Evolutionary conservation across 495 filamentous ascomycete genomes (phyloP), one percentile per base, ranked within the genome.

Genomic region (Trichocladium uniseriatum): DNA sequence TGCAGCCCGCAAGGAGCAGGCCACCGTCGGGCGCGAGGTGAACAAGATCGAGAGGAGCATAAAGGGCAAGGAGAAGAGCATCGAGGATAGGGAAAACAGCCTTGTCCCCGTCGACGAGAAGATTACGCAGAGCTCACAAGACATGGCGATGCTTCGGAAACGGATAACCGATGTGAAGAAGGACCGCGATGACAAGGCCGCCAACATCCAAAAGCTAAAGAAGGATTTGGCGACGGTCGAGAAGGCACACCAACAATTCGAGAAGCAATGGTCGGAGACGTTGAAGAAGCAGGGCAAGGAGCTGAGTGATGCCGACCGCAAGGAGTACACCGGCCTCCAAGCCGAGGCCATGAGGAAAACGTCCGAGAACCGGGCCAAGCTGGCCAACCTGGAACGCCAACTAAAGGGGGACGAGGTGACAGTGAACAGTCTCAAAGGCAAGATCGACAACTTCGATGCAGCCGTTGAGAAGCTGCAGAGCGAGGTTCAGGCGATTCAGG

Each of bases 81-180:
- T 95, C 16, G 87, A 96, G 52, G 83, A 87, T 28, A 81, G 84
- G 52, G 82, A 92, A 59, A 94, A 87, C 63, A 80, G 76, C 11
- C 73, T 97, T 14, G 81, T 97, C 6, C 92, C 92, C 0, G 80
- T 95, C 46, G 83, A 94, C 36, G 90, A 95, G 65, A 97, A 97
- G 69, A 82, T 97, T 41, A 75, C 81, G n/a, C 83, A 92, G 48
- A 87, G 86, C 3, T 79, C 70, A 31, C 77, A 76, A 39, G 83
- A 89, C 40, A 73, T 87, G 21, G 77, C 80, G 41, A 78, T 75
- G 27, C 80, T 80, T 51, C 72, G 79, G 29, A 79, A 74, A 20
- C 78, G 82, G 43, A 80, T 91, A 38, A 72, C 75, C 2, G 79
- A 83, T 27, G 80, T 95, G 34, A 70, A 72, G 24, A 86, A 88